Evolutionary conservation across 2,329 filamentous ascomycete genomes (phyloP), one percentile per base, ranked within the genome.

Genomic region (Samsoniella hepiali): DNA sequence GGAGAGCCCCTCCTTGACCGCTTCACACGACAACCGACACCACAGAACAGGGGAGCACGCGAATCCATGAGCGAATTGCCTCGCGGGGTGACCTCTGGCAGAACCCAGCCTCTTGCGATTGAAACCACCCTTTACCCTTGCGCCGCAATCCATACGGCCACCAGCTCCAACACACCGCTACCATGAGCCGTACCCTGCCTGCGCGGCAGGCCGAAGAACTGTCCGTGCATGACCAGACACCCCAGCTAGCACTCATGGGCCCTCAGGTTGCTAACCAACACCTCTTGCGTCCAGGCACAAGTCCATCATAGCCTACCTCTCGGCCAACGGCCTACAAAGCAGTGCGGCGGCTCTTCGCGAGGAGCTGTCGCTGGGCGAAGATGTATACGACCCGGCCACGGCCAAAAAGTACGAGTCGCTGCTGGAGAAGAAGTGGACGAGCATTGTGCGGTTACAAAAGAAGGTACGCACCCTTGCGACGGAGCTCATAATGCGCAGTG

Each of bases 391-490:
- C 73, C 82, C 90, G 66, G 84, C 85, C 22, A 97, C 91, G 27
- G 84, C 89, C 59, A 97, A 97, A 81, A 97, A 96, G 78, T 98
- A 97, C 79, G 93, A 97, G 77, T 91, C 91, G 1, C 78, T 98
- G 34, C 78, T 98, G 68, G 94, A 98, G 82, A 97, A 97, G 85
- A 98, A 98, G 81, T 98, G 94, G 94, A 98, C 94, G 27, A 95
- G 92, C 71, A 90, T 98, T 34, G 93, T 97, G 71, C 85, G 94
- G 66, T 77, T 98, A 75, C 94, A 98, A 78, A 97, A 97, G 78
- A 98, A 97, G 90, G 91, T 90, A 77, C 58, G 76, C 67, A 29
- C 38, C 15, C 36, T 11, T 17, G 36, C 36, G 36, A 53, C 38
- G 11, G 36, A 47, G 10, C 17, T 31, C 27, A 27, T 34, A 10